A percentile compares a stretch with the other conserved stretches of the same genome.
These are phyloP conservation scores for Linderniella brevidens DNA, from an alignment of 257 asterid species.

Conservation along the genomic window DNA sequence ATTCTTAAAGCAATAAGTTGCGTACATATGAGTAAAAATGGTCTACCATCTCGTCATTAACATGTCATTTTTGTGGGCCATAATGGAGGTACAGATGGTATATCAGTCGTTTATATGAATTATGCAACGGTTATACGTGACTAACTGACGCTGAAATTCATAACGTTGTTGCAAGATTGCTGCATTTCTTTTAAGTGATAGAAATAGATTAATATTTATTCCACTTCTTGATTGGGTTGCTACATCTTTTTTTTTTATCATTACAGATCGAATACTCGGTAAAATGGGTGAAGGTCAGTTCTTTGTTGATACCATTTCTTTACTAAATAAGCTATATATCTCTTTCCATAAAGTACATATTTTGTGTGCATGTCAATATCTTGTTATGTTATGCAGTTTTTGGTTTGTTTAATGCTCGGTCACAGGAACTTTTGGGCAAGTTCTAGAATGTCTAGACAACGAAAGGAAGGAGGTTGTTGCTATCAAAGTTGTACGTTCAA, in stretches of 20 bases:
- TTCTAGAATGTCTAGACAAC: slow-evolving; percentile 56
- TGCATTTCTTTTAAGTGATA: no score
- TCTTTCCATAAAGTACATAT: no score
- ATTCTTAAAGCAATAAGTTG: background rate
- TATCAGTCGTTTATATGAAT: no score
- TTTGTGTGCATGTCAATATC: background rate
- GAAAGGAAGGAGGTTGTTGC: slow-evolving; percentile 74
- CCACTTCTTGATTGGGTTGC: background rate
- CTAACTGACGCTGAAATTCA: no score
- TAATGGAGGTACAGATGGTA: no score
- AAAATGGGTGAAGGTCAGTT: slow-evolving; percentile 87
- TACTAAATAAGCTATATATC: no score
- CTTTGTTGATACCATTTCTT: slow-evolving; percentile 7
- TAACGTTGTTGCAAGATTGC: no score
- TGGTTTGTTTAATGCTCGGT: background rate
- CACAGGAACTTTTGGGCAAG: slow-evolving; percentile 77
- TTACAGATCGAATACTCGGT: slow-evolving; percentile 68
- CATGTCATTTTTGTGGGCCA: no score
- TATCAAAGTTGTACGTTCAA: slow-evolving; percentile 61
- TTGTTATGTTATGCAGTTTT: slow-evolving; percentile 6
- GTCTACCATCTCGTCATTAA: no score
- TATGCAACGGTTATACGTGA: no score
- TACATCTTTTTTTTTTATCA: slow-evolving; percentile 11
- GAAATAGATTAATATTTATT: background rate
- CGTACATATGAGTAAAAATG: no score